phyloP scores from a whole-genome alignment of 768 basidiomycete species.

The Neoboletus subvelutipes region DNA sequence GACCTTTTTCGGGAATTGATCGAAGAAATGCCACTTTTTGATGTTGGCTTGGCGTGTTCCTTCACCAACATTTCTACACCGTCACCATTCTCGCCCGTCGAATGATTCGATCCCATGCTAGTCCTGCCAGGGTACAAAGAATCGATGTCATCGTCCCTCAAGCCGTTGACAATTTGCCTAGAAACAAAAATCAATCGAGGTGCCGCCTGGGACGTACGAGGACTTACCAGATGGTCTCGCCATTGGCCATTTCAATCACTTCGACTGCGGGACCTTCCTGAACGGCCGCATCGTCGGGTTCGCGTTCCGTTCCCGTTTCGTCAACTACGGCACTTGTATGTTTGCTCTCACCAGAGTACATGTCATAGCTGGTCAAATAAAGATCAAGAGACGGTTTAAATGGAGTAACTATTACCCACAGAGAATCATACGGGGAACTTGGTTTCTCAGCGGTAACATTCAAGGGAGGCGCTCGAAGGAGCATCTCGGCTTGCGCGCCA shows the following conservation, averaged over 20 bases:
- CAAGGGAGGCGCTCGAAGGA: conserved; percentile 41
- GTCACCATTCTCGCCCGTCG: conserved; percentile 44
- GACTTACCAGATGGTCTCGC: conserved; percentile 80
- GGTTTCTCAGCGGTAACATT: conserved; percentile 57
- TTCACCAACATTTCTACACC: conserved; percentile 74
- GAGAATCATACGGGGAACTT: conserved; percentile 70
- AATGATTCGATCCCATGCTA: conserved; percentile 77
- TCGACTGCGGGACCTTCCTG: conserved; percentile 65
- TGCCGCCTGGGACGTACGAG: not conserved
- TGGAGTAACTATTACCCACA: conserved; percentile 50
- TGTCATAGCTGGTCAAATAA: conserved; percentile 61
- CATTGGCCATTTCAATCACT: conserved; percentile 82
- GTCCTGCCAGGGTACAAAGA: conserved; percentile 63
- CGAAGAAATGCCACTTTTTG: conserved; percentile 62
- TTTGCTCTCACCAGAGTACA: conserved; percentile 66
- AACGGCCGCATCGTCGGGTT: conserved; percentile 27
- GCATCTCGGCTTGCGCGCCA: conserved; percentile 37
- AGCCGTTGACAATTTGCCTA: conserved; percentile 79
- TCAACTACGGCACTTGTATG: conserved; percentile 35
- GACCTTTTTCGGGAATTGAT: conserved; percentile 61
- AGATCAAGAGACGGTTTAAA: conserved; percentile 17
- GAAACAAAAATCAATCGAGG: conserved; percentile 1
- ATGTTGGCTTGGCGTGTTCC: conserved; percentile 66
- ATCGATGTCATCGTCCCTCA: conserved; percentile 75
- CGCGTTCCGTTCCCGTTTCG: conserved; percentile 30